phyloP scores from a whole-genome alignment of 129 eudicot genomes.

The carrot (Daucus carota) region DH1_v3.0 NC_030381.2:44644001-44644500 shows the following conservation, averaged over 20 bases:
- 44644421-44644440: too few species aligned
- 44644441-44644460: background rate
- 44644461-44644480: too few species aligned
- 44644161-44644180: constrained; percentile 87
- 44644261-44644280: constrained; percentile 27
- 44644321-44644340: too few species aligned
- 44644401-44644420: background rate
- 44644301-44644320: background rate
- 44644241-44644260: constrained; percentile 56
- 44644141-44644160: constrained; percentile 94
- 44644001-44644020: constrained; percentile 88
- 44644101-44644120: constrained; percentile 55
- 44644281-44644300: background rate
- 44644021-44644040: constrained; percentile 84
- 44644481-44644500: background rate
- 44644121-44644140: constrained; percentile 83
- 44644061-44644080: constrained; percentile 86
- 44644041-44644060: constrained; percentile 76
- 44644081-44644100: constrained; percentile 57
- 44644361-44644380: background rate
- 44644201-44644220: constrained; percentile 55
- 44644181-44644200: constrained; percentile 65
- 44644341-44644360: background rate
- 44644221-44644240: constrained; percentile 61
- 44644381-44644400: too few species aligned